These are phyloP conservation scores for Cyberlindnera maritima DNA, from an alignment of 805 yeast species.

Conservation along the genomic window DNA sequence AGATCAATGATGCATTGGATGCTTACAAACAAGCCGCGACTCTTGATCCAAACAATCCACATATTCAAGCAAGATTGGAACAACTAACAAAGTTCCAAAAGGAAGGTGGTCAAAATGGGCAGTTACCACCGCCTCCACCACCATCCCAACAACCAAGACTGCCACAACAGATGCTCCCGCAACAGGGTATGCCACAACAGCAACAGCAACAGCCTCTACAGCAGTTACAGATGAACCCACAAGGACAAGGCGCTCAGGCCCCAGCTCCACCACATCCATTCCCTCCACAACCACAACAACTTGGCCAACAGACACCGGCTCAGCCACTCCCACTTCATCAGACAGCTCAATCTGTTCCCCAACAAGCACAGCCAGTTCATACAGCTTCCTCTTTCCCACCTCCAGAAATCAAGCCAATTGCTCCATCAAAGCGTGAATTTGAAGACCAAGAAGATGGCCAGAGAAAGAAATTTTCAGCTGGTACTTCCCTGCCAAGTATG, in stretches of 20 bases:
- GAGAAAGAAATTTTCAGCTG: constrained; percentile 11
- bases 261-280: constrained; percentile 10
- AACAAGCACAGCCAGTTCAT: constrained; percentile 2
- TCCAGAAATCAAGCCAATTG: constrained; percentile 7
- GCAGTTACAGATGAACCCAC: constrained; percentile 22
- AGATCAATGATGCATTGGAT: constrained; percentile 90
- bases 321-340: constrained; percentile 4
- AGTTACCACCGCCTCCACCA: constrained; percentile 67
- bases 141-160: constrained; percentile 50
- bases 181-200: constrained; percentile 17
- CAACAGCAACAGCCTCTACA: constrained; percentile 24
- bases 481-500: not conserved
- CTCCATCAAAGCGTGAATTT: constrained; percentile 16
- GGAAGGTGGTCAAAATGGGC: constrained; percentile 55
- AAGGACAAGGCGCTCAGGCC: constrained; percentile 31
- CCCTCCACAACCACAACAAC: constrained; percentile 9
- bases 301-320: constrained; percentile 22
- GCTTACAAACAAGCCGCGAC: constrained; percentile 97
- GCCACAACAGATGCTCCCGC: constrained; percentile 63
- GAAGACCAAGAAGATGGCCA: constrained; percentile 14
- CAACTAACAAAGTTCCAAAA: constrained; percentile 73
- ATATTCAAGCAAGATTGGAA: constrained; percentile 88
- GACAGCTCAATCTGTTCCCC: not conserved
- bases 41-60: constrained; percentile 91
- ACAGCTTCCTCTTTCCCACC: constrained; percentile 11